These are phyloP conservation scores for Psilocybe tampanensis DNA, from an alignment of 768 basidiomycete genomes.

Conservation along the genomic window DNA sequence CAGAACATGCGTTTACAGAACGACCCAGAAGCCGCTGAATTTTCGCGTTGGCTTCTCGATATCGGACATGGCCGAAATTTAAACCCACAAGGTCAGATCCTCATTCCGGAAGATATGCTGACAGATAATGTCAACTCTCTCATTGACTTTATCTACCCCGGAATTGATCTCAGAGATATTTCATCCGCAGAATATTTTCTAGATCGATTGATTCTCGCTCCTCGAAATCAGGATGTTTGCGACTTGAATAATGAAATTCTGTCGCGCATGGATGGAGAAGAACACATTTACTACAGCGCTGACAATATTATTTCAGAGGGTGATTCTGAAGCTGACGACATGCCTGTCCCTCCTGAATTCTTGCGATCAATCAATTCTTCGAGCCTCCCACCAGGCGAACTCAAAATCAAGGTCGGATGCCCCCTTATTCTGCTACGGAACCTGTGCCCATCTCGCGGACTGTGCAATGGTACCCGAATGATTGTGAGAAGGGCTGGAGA, in stretches of 20 bases:
- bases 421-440: constrained; percentile 44
- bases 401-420: constrained; percentile 29
- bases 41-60: constrained; percentile 26
- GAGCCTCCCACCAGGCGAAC: constrained; percentile 32
- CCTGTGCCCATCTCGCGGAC: constrained; percentile 30
- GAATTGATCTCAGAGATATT: constrained; percentile 6
- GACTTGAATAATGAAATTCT: constrained; percentile 31
- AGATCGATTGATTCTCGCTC: constrained; percentile 34
- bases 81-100: neutral
- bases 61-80: constrained; percentile 23
- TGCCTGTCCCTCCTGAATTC: constrained; percentile 31
- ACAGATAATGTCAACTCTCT: constrained; percentile 1
- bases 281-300: constrained; percentile 25
- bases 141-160: constrained; percentile 22
- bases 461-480: constrained; percentile 38
- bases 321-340: constrained; percentile 12
- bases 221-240: constrained; percentile 36
- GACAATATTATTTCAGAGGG: constrained; percentile 29
- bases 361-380: constrained; percentile 30
- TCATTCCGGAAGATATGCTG: constrained; percentile 19
- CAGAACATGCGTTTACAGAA: constrained; percentile 17
- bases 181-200: constrained; percentile 32
- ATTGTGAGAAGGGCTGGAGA: constrained; percentile 22
- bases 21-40: neutral
- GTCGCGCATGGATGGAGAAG: constrained; percentile 22